Base-by-base conservation (phyloP, 106 monocot genomes). In the Dendrobium chrysotoxum region DNA sequence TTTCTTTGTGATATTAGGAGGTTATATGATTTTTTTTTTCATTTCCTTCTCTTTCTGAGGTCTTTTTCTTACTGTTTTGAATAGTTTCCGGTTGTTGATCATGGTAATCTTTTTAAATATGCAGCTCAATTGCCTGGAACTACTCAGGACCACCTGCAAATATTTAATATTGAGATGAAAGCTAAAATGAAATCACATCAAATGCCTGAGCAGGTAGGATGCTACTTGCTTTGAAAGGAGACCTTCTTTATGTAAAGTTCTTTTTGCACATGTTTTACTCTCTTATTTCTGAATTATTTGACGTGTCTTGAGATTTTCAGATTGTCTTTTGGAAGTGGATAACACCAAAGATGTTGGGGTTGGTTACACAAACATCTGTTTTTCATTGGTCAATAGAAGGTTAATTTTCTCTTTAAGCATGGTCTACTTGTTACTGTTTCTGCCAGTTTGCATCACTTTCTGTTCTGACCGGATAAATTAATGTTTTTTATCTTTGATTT, bases 291-390 rank as follows among this genome's bases (percentile, higher is more conserved):
- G 38, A 77, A n/a, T 12, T 40, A 72, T 42, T 82, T 58, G 11
- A 5, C 28, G 20, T 28, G 28, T 74, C 28, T 41, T 39, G 61
- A 75, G 46, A 6, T 83, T 28, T 55, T 12, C 79, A 91, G 97
- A 92, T 97, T 86, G 97, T 97, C 54, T 97, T 97, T 84, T 97
- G 97, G 97, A 97, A 97, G 80, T 97, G 97, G 97, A 87, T 94
- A 75, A 91, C 90, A 42, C 88, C 92, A 9, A 97, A 97, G 80
- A 91, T 94, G 92, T 82, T 97, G 82, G 97, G 97, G 28, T 40
- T 97, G 67, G 97, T 97, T 65, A 97, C 97, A 54, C 97, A 97
- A 84, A 82, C 97, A 12, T 85, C 97, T 9, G 97, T 97, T 21
- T 97, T 88, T 84, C 97, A 97, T 85, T 97, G 97, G 97, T 85